Evolutionary conservation across 1,284 basidiomycete species (phyloP).

Genomic region (Cryptococcus hybrid): DNA sequence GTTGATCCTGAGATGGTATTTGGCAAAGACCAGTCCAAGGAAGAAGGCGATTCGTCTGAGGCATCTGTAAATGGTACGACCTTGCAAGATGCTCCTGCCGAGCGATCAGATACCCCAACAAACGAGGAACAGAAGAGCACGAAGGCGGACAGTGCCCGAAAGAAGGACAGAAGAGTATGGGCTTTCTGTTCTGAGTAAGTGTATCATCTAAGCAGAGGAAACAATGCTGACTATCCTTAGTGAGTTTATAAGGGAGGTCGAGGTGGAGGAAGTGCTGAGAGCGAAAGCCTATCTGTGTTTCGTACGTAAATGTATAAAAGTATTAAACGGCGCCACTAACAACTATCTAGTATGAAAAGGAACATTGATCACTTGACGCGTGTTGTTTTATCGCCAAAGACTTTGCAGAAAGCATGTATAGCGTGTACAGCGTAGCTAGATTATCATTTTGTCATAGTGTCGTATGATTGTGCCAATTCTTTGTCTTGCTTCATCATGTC

Average conservation of each 20-base stretch:
- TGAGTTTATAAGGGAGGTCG: constrained; percentile 71
- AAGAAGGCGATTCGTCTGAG: not conserved
- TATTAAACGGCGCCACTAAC: not conserved
- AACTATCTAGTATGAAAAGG: not conserved
- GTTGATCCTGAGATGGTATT: constrained; percentile 44
- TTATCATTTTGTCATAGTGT: too few species aligned
- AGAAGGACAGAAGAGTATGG: constrained; percentile 65
- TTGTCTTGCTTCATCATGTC: too few species aligned
- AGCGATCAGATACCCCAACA: not conserved
- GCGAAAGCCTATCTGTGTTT: constrained; percentile 78
- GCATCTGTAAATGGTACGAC: not conserved
- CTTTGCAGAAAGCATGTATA: too few species aligned
- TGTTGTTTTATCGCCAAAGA: too few species aligned
- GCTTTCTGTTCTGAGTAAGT: constrained; percentile 70
- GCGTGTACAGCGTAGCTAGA: too few species aligned
- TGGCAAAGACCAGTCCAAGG: not conserved
- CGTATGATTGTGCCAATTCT: too few species aligned
- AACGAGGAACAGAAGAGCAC: not conserved
- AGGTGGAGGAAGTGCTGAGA: constrained; percentile 81
- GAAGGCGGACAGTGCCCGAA: constrained; percentile 7
- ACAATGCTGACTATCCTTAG: constrained; percentile 11
- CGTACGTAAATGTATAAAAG: constrained; percentile 27
- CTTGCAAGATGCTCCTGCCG: not conserved
- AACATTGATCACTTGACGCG: too few species aligned
- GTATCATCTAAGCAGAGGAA: not conserved